Percentiles rank a stretch among this genome's conserved stretches.
Evolutionary conservation across 805 yeast genomes (phyloP).

Genomic region (Yamadazyma nakazawae): DNA sequence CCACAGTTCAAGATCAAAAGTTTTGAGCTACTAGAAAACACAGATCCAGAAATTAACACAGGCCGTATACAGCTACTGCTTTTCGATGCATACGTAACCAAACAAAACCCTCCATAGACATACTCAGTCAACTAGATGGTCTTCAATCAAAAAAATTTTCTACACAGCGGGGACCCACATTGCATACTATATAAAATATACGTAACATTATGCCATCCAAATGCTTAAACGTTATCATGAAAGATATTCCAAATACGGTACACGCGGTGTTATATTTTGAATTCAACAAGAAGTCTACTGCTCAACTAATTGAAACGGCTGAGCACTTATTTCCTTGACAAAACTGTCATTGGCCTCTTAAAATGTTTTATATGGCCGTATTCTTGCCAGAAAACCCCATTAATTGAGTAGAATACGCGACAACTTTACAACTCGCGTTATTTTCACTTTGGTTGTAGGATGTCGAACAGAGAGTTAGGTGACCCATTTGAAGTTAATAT

Average conservation of each 20-base stretch:
- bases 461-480: neutral
- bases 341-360: too few species aligned
- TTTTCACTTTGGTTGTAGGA: neutral
- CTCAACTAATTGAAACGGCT: too few species aligned
- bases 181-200: neutral
- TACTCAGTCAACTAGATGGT: neutral
- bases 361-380: too few species aligned
- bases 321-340: too few species aligned
- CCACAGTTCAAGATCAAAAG: constrained; percentile 30
- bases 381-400: too few species aligned
- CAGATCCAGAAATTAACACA: constrained; percentile 25
- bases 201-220: neutral
- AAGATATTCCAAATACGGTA: too few species aligned
- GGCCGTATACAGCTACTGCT: constrained; percentile 36
- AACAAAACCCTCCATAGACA: constrained; percentile 37
- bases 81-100: constrained; percentile 40
- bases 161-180: too few species aligned
- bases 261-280: too few species aligned
- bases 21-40: constrained; percentile 36
- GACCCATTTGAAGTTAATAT: constrained; percentile 1
- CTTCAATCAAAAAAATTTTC: too few species aligned
- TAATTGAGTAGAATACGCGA: too few species aligned
- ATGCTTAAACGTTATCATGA: neutral
- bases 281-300: too few species aligned
- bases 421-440: constrained; percentile 1